Evolutionary conservation across 345 rosid species (phyloP), one percentile per base, ranked within the genome.

Genomic region (Bruguiera gymnorhiza): DNA sequence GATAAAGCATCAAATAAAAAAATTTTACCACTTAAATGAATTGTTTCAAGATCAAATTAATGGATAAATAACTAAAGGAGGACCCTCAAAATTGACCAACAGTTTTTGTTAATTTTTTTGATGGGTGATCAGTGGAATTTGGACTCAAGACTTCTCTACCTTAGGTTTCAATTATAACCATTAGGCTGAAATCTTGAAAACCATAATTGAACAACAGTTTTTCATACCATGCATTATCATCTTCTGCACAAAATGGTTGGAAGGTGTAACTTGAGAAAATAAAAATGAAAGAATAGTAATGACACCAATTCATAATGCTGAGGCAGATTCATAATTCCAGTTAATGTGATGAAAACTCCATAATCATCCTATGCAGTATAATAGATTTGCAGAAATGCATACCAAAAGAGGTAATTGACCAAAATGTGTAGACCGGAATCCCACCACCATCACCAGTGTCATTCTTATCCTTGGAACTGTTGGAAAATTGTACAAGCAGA

Each of bases 381-480:
- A 0, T 51, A 24, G 6, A 27, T 27, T 23, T 62, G 43, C 31
- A 58, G n/a, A 52, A 15, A 62, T 5, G 16, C 9, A 34, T 63
- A 95, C 99, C 97, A 58, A 85, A 83, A 50, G 72, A 76, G 68
- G 87, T 67, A 59, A 90, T 53, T 52, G 96, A 80, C 81, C 62
- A 84, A 81, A 91, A 88, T 61, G 72, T 66, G 73, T 83, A 92
- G 66, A 89, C 93, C 6, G 87, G 88, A 71, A 85, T 72, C 55
- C 89, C 97, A 23, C 85, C 86, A 34, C 97, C 88, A 69, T 95
- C 97, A 71, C 96, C 97, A 62, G 63, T 63, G 66, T 92, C 97
- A 37, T 78, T 80, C 13, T 55, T 63, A 73, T 87, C 83, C 63
- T 79, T 87, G 19, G 79, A 80, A 59, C 56, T 75, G 70, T 61